These are phyloP conservation scores for Alternaria hordeiaustralica DNA, from an alignment of 2,329 filamentous ascomycete species.

Conservation along the genomic window DNA sequence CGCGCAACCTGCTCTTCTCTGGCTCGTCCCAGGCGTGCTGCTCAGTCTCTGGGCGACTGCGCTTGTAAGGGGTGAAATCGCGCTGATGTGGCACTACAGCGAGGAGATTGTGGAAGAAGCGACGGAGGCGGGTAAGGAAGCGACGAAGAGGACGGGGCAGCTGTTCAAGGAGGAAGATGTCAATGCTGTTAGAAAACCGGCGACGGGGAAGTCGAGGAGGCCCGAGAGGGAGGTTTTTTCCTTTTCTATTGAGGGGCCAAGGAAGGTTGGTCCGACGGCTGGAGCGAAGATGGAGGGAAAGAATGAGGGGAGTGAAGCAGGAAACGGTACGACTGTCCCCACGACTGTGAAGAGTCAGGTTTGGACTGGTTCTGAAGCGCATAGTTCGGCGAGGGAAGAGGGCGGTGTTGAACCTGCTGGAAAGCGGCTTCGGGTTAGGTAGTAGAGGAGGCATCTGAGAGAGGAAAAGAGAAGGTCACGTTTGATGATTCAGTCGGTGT, in stretches of 20 bases:
- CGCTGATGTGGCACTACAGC: constrained; percentile 80
- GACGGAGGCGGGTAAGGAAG: neutral
- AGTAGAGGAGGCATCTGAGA: too few relatives aligned
- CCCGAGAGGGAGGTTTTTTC: constrained; percentile 43
- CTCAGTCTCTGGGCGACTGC: constrained; percentile 78
- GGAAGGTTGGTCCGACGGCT: constrained; percentile 27
- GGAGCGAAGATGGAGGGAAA: neutral
- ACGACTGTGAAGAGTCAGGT: neutral
- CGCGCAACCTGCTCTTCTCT: constrained; percentile 88
- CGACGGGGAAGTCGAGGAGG: constrained; percentile 19
- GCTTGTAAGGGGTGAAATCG: constrained; percentile 71
- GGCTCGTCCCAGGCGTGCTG: constrained; percentile 87
- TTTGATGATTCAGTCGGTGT: neutral
- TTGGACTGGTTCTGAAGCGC: neutral
- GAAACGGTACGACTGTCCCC: neutral
- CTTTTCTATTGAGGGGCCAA: constrained; percentile 45
- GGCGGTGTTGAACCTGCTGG: constrained; percentile 24
- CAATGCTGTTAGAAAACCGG: neutral
- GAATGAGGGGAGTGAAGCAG: neutral
- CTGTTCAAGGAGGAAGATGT: constrained; percentile 8
- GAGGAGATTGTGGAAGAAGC: constrained; percentile 62
- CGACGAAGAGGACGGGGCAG: constrained; percentile 13
- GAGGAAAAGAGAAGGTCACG: neutral
- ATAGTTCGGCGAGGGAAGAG: neutral
- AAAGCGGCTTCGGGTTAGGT: constrained; percentile 33